A percentile compares a stretch with the other conserved stretches of the same genome.
Conservation (phyloP, 139 green algal genomes). For the Desmodesmus armatus region DNA sequence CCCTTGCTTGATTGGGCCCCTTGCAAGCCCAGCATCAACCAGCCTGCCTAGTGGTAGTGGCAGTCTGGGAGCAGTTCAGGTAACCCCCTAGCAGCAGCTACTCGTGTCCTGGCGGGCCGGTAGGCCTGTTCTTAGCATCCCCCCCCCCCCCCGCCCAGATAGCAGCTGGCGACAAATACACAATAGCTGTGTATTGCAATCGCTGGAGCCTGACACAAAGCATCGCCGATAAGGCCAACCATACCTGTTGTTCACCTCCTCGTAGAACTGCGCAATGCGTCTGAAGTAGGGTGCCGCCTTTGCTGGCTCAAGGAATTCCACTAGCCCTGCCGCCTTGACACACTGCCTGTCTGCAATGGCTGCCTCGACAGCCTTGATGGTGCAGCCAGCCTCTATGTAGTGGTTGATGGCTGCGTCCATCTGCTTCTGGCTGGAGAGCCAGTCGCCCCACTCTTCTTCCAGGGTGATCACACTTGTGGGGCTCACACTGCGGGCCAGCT, state of each 20-base stretch:
- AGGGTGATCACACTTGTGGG: conserved; percentile 63
- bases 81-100: too few species aligned
- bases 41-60: too few species aligned
- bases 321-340: conserved; percentile 76
- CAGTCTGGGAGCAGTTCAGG: too few species aligned
- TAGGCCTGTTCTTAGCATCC: too few species aligned
- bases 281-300: conserved; percentile 74
- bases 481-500: conserved; percentile 64
- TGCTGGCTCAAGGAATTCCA: conserved; percentile 70
- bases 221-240: background rate
- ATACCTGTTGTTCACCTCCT: conserved; percentile 43
- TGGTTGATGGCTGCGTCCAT: conserved; percentile 87
- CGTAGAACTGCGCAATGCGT: conserved; percentile 72
- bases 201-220: background rate
- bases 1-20: too few species aligned
- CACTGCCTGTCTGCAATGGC: conserved; percentile 83
- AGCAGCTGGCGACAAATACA: too few species aligned
- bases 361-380: conserved; percentile 83
- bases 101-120: too few species aligned
- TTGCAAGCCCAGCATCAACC: too few species aligned
- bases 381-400: conserved; percentile 85
- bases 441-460: conserved; percentile 91
- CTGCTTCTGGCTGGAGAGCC: conserved; percentile 77
- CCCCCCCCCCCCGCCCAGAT: too few species aligned
- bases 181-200: too few species aligned